phyloP scores from a whole-genome alignment of 306 rosid species.

The Pyrus pyrifolia region DNA sequence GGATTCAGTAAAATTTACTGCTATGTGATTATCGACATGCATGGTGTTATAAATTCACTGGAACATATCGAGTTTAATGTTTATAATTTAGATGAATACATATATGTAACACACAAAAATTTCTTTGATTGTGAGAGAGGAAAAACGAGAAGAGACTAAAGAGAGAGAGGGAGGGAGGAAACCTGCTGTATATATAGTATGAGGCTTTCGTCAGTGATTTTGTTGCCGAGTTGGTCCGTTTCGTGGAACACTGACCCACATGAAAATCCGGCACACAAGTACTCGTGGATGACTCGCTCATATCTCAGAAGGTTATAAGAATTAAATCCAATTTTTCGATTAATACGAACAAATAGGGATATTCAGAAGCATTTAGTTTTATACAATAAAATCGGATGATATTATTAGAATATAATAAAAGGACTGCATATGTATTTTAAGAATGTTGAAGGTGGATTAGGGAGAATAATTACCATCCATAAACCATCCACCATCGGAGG shows the following conservation, averaged over 20 bases:
- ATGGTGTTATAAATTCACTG: background rate
- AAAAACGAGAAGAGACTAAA: background rate
- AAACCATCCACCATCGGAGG: constrained; percentile 95
- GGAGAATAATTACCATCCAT: constrained; percentile 69
- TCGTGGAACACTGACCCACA: constrained; percentile 74
- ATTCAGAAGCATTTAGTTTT: background rate
- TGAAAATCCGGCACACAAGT: constrained; percentile 2
- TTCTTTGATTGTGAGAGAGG: background rate
- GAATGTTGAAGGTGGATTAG: background rate
- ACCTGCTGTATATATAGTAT: constrained; percentile 67
- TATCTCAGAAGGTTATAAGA: constrained; percentile 3
- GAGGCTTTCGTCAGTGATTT: constrained; percentile 65
- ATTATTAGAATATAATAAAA: background rate
- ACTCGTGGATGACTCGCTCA: constrained; percentile 12
- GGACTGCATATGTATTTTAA: background rate
- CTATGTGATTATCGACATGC: background rate
- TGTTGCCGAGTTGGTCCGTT: constrained; percentile 75
- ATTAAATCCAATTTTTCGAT: background rate
- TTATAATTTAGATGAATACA: background rate
- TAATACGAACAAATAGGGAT: background rate
- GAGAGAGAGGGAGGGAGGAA: background rate
- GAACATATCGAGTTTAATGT: background rate
- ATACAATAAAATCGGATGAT: background rate
- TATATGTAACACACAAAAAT: background rate
- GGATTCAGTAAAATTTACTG: background rate